Evolutionary conservation across 495 filamentous ascomycete species (phyloP), one percentile per base, ranked within the genome.

Genomic region (Penicillium malachiteum): DNA sequence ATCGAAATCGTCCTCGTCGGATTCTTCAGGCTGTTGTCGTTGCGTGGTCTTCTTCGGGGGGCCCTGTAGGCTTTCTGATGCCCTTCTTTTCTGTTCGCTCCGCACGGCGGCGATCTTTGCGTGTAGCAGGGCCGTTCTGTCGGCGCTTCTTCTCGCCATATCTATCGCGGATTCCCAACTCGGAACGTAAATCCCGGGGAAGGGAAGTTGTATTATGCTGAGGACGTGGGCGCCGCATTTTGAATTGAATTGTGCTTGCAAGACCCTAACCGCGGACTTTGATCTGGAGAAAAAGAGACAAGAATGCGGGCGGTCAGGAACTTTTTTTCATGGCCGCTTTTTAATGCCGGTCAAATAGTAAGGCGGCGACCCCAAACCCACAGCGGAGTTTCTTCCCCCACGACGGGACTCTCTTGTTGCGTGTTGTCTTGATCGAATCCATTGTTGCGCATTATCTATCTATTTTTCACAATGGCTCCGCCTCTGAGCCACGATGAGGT

Each of bases 401-500:
- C 60, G 53, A 59, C 21, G 21, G 21, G 31, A 41, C 32, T 38
- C 35, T 12, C 35, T 12, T 44, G 46, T 52, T 52, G 52, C 32
- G 40, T 50, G 53, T 18, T 39, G 13, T 54, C 37, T 31, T 9
- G 34, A 49, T 34, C 31, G 42, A 11, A 13, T 48, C 51, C 48
- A 57, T 63, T 48, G 32, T 55, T 50, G 50, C 16, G 37, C 45
- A 26, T 43, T 33, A 30, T 57, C 40, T 40, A 37, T 44, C 52
- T 57, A 57, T 60, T 42, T 48, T 50, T 54, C 46, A 71, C 59
- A 32, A 87, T 87, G 84, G 58, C 78, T 30, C 68, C 73, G 37
- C 86, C 84, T 70, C 54, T 92, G 59, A 85, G 72, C 65, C 85
- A 92, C 62, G 88, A 92, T 51, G 88, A 91, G 80, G 90, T 92